Evolutionary conservation across 331 rosid species (phyloP), one percentile per base, ranked within the genome.

Genomic region (Rhamnella rubrinervis): DNA sequence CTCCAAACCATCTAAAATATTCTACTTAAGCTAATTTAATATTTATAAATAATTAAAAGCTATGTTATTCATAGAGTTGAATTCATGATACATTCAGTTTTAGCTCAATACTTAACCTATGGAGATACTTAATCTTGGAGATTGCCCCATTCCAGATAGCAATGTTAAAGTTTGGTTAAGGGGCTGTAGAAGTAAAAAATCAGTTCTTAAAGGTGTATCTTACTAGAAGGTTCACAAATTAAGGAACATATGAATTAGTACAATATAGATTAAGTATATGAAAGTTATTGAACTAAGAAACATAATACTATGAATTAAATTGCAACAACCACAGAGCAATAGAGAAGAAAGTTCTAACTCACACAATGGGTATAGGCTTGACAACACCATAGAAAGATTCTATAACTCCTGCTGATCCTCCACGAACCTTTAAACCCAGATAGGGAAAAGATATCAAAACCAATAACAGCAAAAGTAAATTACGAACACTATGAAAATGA

Each of bases 351-450:
- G 39, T 55, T 44, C 19, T 9, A 69, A 87, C 84, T 72, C 50
- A 86, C 80, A 87, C 69, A 53, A 82, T 79, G 38, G 55, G 58
- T 39, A 80, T 63, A 35, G 85, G 85, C 72, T 85, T 82, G 53
- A 83, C 31, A 68, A 84, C 81, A 56, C 88, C 85, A 41, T 78
- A 82, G 39, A 85, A 37, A 20, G 85, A 71, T 75, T 80, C 80
- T 4, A 83, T 78, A 39, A 77, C 71, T 59, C 82, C 81, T 0
- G 86, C 85, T 12, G 98, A 85, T 65, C 98, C 98, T 75, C 98
- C 96, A 73, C 90, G 93, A 77, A 93, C 85, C 98, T 90, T 76
- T 59, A 49, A 11, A 62, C 65, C 7, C 60, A 49, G 25, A 55
- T 8, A 28, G 2, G n/a, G 14, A 38, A 10, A 2, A 17, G 4